These are phyloP conservation scores for Cyberlindnera amylophila DNA, from an alignment of 805 yeast genomes.

Conservation along the genomic window DNA sequence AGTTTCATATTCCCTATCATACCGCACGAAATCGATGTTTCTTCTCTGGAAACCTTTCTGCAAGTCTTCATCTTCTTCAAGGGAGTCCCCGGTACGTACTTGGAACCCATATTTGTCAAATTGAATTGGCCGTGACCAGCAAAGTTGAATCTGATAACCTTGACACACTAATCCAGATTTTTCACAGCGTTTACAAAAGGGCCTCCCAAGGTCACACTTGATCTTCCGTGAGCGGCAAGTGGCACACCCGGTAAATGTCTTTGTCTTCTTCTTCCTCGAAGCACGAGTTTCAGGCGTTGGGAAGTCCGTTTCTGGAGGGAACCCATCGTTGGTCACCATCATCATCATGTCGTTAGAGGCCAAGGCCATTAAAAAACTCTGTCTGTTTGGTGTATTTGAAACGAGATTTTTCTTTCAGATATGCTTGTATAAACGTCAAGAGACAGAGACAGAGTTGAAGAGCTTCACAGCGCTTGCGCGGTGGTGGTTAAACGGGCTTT, in stretches of 20 bases:
- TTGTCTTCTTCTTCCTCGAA: constrained; percentile 40
- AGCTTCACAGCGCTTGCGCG: too few species aligned
- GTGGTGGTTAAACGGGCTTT: too few species aligned
- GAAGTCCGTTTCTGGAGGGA: not conserved
- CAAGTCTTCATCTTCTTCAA: constrained; percentile 23
- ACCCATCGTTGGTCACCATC: not conserved
- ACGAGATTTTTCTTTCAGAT: too few species aligned
- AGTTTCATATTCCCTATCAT: constrained; percentile 62
- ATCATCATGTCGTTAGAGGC: not conserved
- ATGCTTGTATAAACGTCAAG: too few species aligned
- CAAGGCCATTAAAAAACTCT: too few species aligned
- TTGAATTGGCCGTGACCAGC: constrained; percentile 62
- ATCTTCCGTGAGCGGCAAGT: constrained; percentile 80
- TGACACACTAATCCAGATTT: constrained; percentile 68
- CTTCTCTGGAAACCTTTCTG: constrained; percentile 66
- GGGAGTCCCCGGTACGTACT: constrained; percentile 18
- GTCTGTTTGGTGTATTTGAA: too few species aligned
- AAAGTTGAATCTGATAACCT: constrained; percentile 76
- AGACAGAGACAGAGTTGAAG: too few species aligned
- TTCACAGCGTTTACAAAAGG: constrained; percentile 67
- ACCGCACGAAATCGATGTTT: constrained; percentile 68
- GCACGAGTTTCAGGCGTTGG: not conserved
- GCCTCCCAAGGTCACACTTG: constrained; percentile 71
- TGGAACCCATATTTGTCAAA: constrained; percentile 46
- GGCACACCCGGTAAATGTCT: constrained; percentile 85